Evolutionary conservation across 2,329 filamentous ascomycete species (phyloP).

Genomic region (Monosporascus sp.): DNA sequence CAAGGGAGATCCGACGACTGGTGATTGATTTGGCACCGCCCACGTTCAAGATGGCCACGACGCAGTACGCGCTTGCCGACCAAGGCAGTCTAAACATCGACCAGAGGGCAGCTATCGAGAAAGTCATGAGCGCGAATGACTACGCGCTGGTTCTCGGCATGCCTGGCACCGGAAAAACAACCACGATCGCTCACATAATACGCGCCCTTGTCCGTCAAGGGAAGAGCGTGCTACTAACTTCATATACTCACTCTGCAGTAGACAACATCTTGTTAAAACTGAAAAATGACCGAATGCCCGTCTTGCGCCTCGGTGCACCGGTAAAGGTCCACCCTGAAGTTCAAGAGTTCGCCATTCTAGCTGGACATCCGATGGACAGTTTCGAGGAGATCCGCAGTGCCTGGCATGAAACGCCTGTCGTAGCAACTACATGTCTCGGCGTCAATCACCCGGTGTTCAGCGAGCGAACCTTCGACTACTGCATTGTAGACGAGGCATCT

Average conservation of each 20-base stretch:
- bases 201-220: conserved; percentile 80
- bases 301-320: conserved; percentile 78
- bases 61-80: conserved; percentile 57
- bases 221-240: conserved; percentile 89
- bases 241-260: conserved; percentile 94
- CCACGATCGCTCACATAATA: conserved; percentile 96
- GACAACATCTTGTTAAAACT: conserved; percentile 97
- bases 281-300: conserved; percentile 67
- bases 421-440: conserved; percentile 91
- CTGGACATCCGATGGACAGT: conserved; percentile 64
- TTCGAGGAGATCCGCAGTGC: conserved; percentile 79
- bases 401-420: conserved; percentile 82
- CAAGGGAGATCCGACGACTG: conserved; percentile 67
- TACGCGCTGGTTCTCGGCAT: conserved; percentile 97
- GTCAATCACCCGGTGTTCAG: conserved; percentile 86
- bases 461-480: conserved; percentile 91
- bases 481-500: conserved; percentile 95
- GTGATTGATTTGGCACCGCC: conserved; percentile 75
- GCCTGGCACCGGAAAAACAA: conserved; percentile 97
- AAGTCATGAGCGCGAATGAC: conserved; percentile 92
- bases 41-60: conserved; percentile 62
- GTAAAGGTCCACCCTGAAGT: conserved; percentile 88
- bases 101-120: conserved; percentile 79
- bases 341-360: conserved; percentile 75
- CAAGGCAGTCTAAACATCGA: conserved; percentile 75